Percentiles rank a stretch among this genome's conserved stretches.
phyloP scores from a whole-genome alignment of 306 rosid species.

The Inga oerstediana region DNA sequence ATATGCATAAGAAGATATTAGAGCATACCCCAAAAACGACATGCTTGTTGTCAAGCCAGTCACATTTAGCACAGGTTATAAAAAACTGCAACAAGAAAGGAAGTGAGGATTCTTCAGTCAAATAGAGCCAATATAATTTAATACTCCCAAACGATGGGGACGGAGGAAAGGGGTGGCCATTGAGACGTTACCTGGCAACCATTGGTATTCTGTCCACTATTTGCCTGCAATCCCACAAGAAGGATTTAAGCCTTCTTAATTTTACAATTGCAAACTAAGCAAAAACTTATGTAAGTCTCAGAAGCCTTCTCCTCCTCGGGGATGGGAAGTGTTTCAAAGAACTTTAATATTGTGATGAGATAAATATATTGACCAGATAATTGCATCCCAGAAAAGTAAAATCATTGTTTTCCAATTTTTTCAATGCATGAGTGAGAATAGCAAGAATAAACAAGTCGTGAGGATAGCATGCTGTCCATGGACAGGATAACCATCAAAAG shows the following conservation, averaged over 20 bases:
- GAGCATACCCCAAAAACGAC: constrained; percentile 95
- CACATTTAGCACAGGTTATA: constrained; percentile 90
- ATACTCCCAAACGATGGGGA: neutral
- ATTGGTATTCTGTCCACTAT: constrained; percentile 83
- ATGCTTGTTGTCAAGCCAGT: constrained; percentile 99
- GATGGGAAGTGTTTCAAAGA: neutral
- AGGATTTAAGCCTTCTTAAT: constrained; percentile 6
- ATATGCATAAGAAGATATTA: constrained; percentile 2
- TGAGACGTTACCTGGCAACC: constrained; percentile 80
- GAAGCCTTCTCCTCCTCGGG: neutral
- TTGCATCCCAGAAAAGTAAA: neutral
- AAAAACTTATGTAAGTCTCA: neutral
- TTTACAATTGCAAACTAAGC: constrained; percentile 6
- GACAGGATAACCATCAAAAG: neutral
- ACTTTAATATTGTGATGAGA: neutral
- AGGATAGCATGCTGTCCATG: neutral
- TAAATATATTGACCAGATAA: neutral
- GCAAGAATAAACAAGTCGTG: neutral
- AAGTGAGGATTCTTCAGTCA: constrained; percentile 35
- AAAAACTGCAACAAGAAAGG: constrained; percentile 68
- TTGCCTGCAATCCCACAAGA: constrained; percentile 71
- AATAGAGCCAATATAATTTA: constrained; percentile 2
- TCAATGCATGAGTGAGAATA: neutral
- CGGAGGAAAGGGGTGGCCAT: constrained; percentile 21
- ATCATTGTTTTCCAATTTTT: neutral